phyloP scores from a whole-genome alignment of 345 rosid genomes.

The Populus nigra region DNA sequence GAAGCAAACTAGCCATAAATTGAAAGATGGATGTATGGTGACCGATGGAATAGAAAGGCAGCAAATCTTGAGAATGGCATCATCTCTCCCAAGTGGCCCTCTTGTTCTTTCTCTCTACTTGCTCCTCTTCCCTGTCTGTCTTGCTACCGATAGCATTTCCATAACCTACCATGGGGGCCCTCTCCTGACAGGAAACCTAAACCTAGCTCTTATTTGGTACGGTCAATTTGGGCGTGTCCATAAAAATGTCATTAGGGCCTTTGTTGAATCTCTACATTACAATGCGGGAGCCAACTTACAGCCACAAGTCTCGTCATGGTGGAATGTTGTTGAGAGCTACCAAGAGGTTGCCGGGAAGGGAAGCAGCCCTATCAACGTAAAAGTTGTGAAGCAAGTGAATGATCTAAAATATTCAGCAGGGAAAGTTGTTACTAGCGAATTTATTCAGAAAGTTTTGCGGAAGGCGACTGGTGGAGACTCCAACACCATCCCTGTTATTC shows the following conservation, averaged over 20 bases:
- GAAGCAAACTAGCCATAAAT: neutral
- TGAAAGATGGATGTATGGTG: neutral
- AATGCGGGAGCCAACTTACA: conserved; percentile 2
- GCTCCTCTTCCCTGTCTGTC: conserved; percentile 5
- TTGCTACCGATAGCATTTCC: neutral
- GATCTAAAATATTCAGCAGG: conserved; percentile 43
- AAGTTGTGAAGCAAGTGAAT: conserved; percentile 30
- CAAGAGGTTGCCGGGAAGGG: conserved; percentile 19
- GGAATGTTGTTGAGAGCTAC: conserved; percentile 45
- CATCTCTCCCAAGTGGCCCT: conserved; percentile 12
- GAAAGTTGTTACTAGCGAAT: conserved; percentile 35
- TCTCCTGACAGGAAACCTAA: conserved; percentile 25
- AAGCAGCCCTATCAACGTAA: conserved; percentile 25
- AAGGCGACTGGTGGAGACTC: conserved; percentile 31
- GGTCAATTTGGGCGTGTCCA: conserved; percentile 29
- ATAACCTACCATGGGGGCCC: conserved; percentile 32
- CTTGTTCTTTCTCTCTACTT: conserved; percentile 1
- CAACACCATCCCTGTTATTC: conserved; percentile 37
- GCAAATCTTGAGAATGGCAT: neutral
- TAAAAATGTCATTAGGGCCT: conserved; percentile 23
- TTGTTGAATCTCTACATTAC: conserved; percentile 26
- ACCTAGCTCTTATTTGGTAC: conserved; percentile 33
- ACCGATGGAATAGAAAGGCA: neutral
- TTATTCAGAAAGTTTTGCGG: conserved; percentile 23
- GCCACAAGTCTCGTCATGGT: conserved; percentile 38